Evolutionary conservation across 257 asterid genomes (phyloP).

Genomic region (Primulina huaijiensis): DNA sequence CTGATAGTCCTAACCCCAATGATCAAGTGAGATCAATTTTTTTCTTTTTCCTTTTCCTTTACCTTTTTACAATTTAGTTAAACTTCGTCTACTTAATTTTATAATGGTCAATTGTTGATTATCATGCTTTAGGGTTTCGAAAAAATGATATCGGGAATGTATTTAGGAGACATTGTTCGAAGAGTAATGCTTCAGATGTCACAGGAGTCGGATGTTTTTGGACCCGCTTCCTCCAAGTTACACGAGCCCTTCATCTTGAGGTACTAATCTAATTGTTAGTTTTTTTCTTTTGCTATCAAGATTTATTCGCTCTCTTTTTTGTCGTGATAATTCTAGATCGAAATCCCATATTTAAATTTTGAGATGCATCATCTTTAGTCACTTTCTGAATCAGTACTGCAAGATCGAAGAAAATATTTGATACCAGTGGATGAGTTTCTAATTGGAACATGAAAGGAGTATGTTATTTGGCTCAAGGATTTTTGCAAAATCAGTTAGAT

Average conservation of each 20-base stretch:
- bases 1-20: constrained; percentile 85
- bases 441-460: no score
- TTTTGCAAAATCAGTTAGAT: no score
- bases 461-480: no score
- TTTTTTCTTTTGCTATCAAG: not conserved
- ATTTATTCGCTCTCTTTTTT: not conserved
- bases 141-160: constrained; percentile 90
- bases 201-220: constrained; percentile 72
- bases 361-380: no score
- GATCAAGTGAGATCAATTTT: constrained; percentile 56
- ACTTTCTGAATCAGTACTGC: no score
- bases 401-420: no score
- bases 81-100: not conserved
- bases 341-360: no score
- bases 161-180: constrained; percentile 89
- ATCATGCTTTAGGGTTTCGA: constrained; percentile 65
- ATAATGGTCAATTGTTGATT: not conserved
- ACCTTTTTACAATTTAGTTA: no score
- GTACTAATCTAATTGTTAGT: constrained; percentile 26
- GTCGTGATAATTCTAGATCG: not conserved
- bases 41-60: no score
- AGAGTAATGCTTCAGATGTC: constrained; percentile 82
- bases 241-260: constrained; percentile 72
- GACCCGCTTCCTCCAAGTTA: constrained; percentile 66
- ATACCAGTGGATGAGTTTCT: no score